These are phyloP conservation scores for Xylariaceae sp. DNA, from an alignment of 2,329 filamentous ascomycete genomes.

Conservation along the genomic window DNA sequence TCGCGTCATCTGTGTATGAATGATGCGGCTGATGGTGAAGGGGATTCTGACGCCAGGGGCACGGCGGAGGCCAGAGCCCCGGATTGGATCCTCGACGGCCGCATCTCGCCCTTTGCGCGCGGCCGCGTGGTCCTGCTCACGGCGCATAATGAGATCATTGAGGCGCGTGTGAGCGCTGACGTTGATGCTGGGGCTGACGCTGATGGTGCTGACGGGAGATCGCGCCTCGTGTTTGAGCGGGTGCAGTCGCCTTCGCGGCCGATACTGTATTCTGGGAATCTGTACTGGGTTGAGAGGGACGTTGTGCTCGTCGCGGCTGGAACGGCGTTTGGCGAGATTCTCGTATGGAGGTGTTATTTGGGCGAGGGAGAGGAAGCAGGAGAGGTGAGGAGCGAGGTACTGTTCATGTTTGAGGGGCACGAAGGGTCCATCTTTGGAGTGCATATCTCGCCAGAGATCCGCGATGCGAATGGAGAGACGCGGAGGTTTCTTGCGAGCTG, in stretches of 20 bases:
- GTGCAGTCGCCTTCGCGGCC: slow-evolving; percentile 67
- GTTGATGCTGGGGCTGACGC: neutral
- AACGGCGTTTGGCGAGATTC: slow-evolving; percentile 90
- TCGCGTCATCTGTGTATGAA: too few species aligned
- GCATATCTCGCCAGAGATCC: slow-evolving; percentile 61
- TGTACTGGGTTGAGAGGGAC: slow-evolving; percentile 56
- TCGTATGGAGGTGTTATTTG: slow-evolving; percentile 75
- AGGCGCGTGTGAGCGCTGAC: slow-evolving; percentile 33
- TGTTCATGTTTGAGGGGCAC: slow-evolving; percentile 61
- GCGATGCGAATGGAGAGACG: slow-evolving; percentile 30
- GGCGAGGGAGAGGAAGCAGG: neutral
- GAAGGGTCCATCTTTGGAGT: slow-evolving; percentile 95
- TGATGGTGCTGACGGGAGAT: slow-evolving; percentile 12
- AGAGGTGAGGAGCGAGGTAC: slow-evolving; percentile 31
- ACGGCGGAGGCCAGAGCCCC: slow-evolving; percentile 43
- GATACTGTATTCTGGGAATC: slow-evolving; percentile 80
- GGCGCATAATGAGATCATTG: slow-evolving; percentile 78
- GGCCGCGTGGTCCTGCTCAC: slow-evolving; percentile 62
- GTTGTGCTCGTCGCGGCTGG: slow-evolving; percentile 76
- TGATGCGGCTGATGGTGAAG: too few species aligned
- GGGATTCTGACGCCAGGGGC: neutral
- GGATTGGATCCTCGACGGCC: slow-evolving; percentile 76
- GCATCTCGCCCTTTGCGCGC: slow-evolving; percentile 42
- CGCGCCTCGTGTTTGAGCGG: slow-evolving; percentile 39
- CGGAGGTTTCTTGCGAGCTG: slow-evolving; percentile 76